phyloP scores from a whole-genome alignment of 148 eudicot species.

The Chenopodium suecicum region DNA sequence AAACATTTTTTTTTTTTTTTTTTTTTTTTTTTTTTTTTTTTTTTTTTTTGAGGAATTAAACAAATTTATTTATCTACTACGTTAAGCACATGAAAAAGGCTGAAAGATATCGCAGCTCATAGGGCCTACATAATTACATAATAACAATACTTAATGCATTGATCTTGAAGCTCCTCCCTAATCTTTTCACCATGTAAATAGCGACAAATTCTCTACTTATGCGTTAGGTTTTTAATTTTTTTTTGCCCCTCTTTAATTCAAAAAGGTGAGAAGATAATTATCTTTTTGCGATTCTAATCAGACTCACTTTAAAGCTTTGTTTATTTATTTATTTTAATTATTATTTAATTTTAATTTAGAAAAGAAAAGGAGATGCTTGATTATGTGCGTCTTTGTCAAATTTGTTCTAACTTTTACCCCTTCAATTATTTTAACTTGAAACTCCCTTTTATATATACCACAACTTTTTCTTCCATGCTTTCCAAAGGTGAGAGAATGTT shows the following conservation, averaged over 20 bases:
- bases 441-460: slow-evolving; percentile 13
- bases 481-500: slow-evolving; percentile 28
- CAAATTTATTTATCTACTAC: not conserved
- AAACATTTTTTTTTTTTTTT: no score
- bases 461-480: slow-evolving; percentile 24
- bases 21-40: no score
- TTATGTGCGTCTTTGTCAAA: slow-evolving; percentile 26
- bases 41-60: no score
- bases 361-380: slow-evolving; percentile 19
- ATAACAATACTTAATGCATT: not conserved
- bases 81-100: not conserved
- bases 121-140: not conserved
- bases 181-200: slow-evolving; percentile 15
- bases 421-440: slow-evolving; percentile 14
- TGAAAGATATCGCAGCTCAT: not conserved
- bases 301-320: no score
- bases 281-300: slow-evolving; percentile 45
- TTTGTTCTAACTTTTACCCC: slow-evolving; percentile 24
- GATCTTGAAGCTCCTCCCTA: slow-evolving; percentile 9
- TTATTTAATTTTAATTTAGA: not conserved
- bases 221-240: slow-evolving; percentile 17
- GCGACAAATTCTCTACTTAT: slow-evolving; percentile 42
- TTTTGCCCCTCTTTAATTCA: not conserved
- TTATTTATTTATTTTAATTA: not conserved
- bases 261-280: slow-evolving; percentile 32